phyloP scores from a whole-genome alignment of 1,284 basidiomycete genomes.

The Melampsora larici-populina region DNA sequence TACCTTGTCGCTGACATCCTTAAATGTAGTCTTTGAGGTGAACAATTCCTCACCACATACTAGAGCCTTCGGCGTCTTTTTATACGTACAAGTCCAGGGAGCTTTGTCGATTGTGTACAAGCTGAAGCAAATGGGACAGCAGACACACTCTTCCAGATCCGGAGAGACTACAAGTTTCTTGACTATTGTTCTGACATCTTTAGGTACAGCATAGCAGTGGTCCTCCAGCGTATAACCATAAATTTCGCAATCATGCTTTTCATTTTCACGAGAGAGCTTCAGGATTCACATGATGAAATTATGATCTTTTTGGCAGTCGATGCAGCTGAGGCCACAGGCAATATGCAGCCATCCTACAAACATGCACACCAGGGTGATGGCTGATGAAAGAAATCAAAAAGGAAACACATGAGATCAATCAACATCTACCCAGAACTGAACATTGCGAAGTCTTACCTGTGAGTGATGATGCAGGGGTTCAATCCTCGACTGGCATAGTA shows the following conservation, averaged over 20 bases:
- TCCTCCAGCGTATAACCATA: background rate
- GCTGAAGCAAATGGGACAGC: slow-evolving; percentile 9
- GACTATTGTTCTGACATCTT: slow-evolving; percentile 9
- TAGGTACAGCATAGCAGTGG: background rate
- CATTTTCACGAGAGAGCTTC: background rate
- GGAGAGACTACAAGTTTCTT: background rate
- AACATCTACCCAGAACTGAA: background rate
- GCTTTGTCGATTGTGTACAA: background rate
- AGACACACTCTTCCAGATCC: background rate
- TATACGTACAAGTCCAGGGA: background rate
- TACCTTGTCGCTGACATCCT: background rate
- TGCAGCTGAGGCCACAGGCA: background rate
- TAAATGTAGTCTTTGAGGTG: background rate
- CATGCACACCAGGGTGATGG: background rate
- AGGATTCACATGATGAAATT: background rate
- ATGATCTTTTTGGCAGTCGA: background rate
- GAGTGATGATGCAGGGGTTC: background rate
- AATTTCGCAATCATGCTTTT: too few relatives aligned
- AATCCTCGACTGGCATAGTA: background rate
- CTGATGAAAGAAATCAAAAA: too few relatives aligned
- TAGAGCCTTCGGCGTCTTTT: background rate
- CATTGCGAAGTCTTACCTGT: background rate
- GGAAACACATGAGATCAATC: too few relatives aligned
- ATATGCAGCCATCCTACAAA: background rate
- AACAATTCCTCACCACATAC: background rate